These are phyloP conservation scores for Lodderomyces jiufengensis DNA, from an alignment of 1,139 yeast species.

Conservation along the genomic window DNA sequence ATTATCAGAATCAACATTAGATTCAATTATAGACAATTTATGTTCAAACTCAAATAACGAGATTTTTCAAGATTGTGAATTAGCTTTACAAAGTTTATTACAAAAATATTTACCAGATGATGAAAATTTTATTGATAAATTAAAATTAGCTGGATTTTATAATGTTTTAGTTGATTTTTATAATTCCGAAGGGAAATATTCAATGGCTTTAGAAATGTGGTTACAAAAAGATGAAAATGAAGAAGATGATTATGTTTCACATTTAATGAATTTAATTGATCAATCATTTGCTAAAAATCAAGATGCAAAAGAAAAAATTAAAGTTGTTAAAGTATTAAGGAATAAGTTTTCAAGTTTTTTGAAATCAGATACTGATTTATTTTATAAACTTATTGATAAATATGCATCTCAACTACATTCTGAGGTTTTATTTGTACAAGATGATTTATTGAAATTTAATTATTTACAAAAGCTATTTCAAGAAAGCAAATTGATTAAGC, in stretches of 20 bases:
- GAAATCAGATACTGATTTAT: slow-evolving; percentile 25
- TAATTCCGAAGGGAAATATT: slow-evolving; percentile 47
- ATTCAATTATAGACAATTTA: slow-evolving; percentile 45
- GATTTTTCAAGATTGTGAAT: slow-evolving; percentile 59
- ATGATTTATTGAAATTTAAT: slow-evolving; percentile 19
- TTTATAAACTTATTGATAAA: slow-evolving; percentile 35
- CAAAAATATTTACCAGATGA: slow-evolving; percentile 36
- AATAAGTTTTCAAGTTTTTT: slow-evolving; percentile 37
- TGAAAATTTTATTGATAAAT: slow-evolving; percentile 43
- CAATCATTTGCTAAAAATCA: slow-evolving; percentile 34
- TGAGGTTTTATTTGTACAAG: slow-evolving; percentile 27
- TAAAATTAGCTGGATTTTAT: slow-evolving; percentile 52
- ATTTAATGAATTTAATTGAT: slow-evolving; percentile 29
- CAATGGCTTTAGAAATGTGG: slow-evolving; percentile 46
- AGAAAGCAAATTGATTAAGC: neutral
- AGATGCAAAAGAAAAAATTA: slow-evolving; percentile 27
- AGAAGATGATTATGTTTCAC: slow-evolving; percentile 12
- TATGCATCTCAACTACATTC: slow-evolving; percentile 38
- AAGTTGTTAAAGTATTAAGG: slow-evolving; percentile 32
- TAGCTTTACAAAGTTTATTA: slow-evolving; percentile 63
- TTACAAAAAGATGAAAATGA: slow-evolving; percentile 16
- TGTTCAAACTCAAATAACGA: slow-evolving; percentile 41
- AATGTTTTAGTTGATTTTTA: slow-evolving; percentile 59
- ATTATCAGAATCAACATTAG: slow-evolving; percentile 56
- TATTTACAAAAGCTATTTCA: slow-evolving; percentile 27